Percentiles rank a stretch among this genome's conserved stretches.
phyloP scores from a whole-genome alignment of 2,329 filamentous ascomycete species.

The Chrysosporium keratinophilum region DNA sequence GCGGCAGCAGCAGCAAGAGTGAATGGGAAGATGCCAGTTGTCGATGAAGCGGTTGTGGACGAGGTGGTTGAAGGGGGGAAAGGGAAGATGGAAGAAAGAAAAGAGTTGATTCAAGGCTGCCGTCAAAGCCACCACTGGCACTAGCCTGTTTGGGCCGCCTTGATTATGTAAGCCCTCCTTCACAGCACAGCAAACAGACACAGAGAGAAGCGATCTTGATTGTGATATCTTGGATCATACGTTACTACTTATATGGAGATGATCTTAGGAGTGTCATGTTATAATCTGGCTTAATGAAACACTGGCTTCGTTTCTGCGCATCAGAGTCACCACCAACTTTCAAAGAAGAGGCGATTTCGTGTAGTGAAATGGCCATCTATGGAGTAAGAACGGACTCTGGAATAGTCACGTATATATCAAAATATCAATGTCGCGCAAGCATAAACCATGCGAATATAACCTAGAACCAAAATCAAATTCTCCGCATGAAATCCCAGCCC shows the following conservation, averaged over 20 bases:
- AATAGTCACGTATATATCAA: not conserved
- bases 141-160: not conserved
- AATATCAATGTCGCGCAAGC: not conserved
- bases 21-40: conserved; percentile 3
- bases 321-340: no score
- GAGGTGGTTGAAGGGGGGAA: not conserved
- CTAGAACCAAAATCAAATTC: not conserved
- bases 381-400: no score
- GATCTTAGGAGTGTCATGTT: no score
- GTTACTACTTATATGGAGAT: no score
- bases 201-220: no score
- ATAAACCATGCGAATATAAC: not conserved
- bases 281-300: no score
- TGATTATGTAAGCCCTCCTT: not conserved
- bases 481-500: not conserved
- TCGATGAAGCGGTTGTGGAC: not conserved
- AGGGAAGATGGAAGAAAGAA: conserved; percentile 3
- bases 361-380: no score
- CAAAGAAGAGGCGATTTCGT: no score
- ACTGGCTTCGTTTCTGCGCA: no score
- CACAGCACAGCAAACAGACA: no score
- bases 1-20: not conserved
- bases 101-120: not conserved
- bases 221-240: no score
- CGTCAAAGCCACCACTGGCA: no score